Conservation (phyloP, 192 early-diverging fungal genomes). For the Lunasporangiospora selenospora region DNA sequence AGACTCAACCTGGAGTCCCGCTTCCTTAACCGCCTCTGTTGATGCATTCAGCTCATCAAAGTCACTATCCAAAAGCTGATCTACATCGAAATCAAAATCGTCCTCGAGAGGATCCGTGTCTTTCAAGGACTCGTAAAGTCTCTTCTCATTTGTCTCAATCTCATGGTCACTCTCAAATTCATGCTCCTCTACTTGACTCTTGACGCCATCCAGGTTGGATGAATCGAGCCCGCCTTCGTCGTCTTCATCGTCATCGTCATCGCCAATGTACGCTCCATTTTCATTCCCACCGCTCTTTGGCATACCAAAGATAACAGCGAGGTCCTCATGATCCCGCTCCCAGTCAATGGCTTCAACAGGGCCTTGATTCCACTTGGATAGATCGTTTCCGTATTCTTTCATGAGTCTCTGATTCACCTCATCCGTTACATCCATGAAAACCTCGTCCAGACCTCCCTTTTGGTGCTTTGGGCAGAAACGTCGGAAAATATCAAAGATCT, state of each 20-base stretch:
- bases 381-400: conserved; percentile 48
- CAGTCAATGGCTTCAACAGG: conserved; percentile 39
- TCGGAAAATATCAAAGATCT: conserved; percentile 76
- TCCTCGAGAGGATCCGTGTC: no score
- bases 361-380: conserved; percentile 38
- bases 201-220: no score
- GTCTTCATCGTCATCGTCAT: background rate
- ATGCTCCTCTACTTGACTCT: background rate
- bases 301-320: conserved; percentile 57
- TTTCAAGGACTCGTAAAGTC: background rate
- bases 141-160: background rate
- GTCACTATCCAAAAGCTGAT: conserved; percentile 8
- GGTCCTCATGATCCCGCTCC: conserved; percentile 44
- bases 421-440: conserved; percentile 85
- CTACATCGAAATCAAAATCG: conserved; percentile 22
- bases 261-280: background rate
- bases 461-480: conserved; percentile 64
- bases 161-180: background rate
- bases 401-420: conserved; percentile 62
- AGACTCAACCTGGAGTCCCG: no score
- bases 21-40: no score
- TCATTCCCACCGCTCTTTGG: conserved; percentile 9
- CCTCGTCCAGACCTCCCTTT: conserved; percentile 87
- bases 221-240: background rate
- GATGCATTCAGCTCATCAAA: no score